phyloP scores from a whole-genome alignment of 805 yeast genomes.

The Sugiyamaella mastotermitis region DNA sequence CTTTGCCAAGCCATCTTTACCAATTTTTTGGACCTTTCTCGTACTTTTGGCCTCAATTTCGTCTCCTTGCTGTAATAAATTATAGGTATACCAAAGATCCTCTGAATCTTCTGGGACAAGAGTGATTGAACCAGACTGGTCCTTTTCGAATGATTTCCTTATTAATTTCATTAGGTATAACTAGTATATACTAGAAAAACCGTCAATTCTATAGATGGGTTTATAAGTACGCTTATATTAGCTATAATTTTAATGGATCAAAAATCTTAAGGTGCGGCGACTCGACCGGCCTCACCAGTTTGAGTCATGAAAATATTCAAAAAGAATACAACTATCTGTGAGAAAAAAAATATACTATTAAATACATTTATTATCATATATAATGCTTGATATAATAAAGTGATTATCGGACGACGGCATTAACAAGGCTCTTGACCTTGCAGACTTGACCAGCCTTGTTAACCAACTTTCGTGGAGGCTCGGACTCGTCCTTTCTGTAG shows the following conservation, averaged over 20 bases:
- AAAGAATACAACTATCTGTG: too few species aligned
- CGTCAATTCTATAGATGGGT: too few species aligned
- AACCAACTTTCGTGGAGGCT: constrained; percentile 64
- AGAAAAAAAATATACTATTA: too few species aligned
- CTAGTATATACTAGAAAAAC: too few species aligned
- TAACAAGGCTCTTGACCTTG: constrained; percentile 62
- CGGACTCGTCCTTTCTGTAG: constrained; percentile 64
- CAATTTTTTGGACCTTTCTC: constrained; percentile 48
- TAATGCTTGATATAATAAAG: too few species aligned
- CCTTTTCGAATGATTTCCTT: constrained; percentile 46
- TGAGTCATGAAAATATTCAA: not conserved
- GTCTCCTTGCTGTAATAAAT: constrained; percentile 72
- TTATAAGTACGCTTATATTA: too few species aligned
- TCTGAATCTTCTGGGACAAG: constrained; percentile 82
- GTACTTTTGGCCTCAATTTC: constrained; percentile 62
- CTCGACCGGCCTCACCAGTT: not conserved
- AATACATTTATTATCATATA: too few species aligned
- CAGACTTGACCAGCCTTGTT: constrained; percentile 75
- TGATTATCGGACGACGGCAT: constrained; percentile 79
- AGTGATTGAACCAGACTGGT: constrained; percentile 57
- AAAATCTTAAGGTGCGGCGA: not conserved
- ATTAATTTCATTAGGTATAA: constrained; percentile 60
- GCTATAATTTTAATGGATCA: not conserved
- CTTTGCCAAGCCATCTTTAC: constrained; percentile 29
- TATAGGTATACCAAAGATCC: constrained; percentile 85